Evolutionary conservation across 768 basidiomycete species (phyloP), one percentile per base, ranked within the genome.

Genomic region (Candolleomyces eurysporus): DNA sequence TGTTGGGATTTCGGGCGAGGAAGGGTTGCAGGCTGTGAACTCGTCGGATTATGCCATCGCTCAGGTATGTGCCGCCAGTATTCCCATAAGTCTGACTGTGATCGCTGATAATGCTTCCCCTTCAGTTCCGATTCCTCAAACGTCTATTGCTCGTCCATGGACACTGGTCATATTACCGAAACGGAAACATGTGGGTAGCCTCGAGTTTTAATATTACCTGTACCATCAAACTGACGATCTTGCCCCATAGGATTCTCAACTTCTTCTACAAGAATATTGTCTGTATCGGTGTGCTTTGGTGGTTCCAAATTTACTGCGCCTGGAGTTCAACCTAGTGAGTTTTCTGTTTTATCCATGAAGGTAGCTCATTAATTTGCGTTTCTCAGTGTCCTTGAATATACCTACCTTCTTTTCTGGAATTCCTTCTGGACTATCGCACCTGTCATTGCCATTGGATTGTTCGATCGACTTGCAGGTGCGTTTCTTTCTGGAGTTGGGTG

Each of bases 211-310:
- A 43, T 46, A 39, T 31, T 45, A 5, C 10, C 9, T 36, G 36
- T 11, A 16, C 13, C 16, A 36, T 40, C 43, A 26, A n/a, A 40
- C 60, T 52, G 53, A 46, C 30, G 22, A 39, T 16, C 31, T 14
- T 10, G 43, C 19, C 50, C 5, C 43, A 1, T 58, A 93, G 91
- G 91, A 93, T 96, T 67, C 76, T 93, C 68, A 99, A 99, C 76
- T 98, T 98, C 78, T 98, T 97, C 77, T 98, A 98, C 80, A 99
- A 99, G 81, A 98, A 98, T 70, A 90, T 98, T 54, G 90, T 99
- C 49, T 92, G 90, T 73, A 92, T 97, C 52, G 96, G 92, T 42
- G 91, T 91, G 2, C 77, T 98, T 26, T 97, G 93, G 90, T 99
- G 95, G 94, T 99, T 95, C 84, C 92, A 96, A 78, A 92, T 98